These are phyloP conservation scores for Xylaria intraflava DNA, from an alignment of 495 filamentous ascomycete genomes.

Conservation along the genomic window DNA sequence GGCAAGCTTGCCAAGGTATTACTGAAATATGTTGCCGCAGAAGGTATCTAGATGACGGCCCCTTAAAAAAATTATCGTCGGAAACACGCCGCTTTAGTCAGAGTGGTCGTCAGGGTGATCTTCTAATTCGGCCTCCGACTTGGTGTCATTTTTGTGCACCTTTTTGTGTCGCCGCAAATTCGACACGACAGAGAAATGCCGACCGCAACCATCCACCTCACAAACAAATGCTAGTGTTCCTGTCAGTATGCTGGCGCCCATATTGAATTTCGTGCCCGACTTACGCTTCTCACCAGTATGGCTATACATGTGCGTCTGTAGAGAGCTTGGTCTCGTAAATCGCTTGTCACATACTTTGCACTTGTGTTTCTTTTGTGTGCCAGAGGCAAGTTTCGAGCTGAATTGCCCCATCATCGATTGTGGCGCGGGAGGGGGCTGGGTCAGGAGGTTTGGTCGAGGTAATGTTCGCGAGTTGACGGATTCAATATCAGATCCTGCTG, in stretches of 20 bases:
- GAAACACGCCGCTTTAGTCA: slow-evolving; percentile 22
- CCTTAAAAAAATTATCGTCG: slow-evolving; percentile 10
- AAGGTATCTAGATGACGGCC: slow-evolving; percentile 21
- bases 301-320: slow-evolving; percentile 98
- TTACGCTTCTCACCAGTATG: slow-evolving; percentile 99
- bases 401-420: slow-evolving; percentile 99
- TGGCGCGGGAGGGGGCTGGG: slow-evolving; percentile 68
- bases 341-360: slow-evolving; percentile 99
- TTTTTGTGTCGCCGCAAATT: slow-evolving; percentile 93
- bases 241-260: not conserved
- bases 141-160: slow-evolving; percentile 80
- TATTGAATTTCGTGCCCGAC: slow-evolving; percentile 27
- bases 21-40: slow-evolving; percentile 19
- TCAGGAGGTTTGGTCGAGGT: slow-evolving; percentile 67
- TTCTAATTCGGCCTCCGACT: slow-evolving; percentile 46
- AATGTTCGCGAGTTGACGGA: slow-evolving; percentile 71
- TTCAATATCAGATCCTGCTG: slow-evolving; percentile 78
- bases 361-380: slow-evolving; percentile 99
- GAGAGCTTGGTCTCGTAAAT: slow-evolving; percentile 90
- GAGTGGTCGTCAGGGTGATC: slow-evolving; percentile 46
- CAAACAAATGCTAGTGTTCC: slow-evolving; percentile 70
- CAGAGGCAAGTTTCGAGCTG: slow-evolving; percentile 92
- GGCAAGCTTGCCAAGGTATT: slow-evolving; percentile 12
- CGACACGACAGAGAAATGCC: slow-evolving; percentile 96
- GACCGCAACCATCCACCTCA: slow-evolving; percentile 90